These are phyloP conservation scores for Thraustochytrium striatum DNA, from an alignment of 352 stramenopile genomes.

Conservation along the genomic window DNA sequence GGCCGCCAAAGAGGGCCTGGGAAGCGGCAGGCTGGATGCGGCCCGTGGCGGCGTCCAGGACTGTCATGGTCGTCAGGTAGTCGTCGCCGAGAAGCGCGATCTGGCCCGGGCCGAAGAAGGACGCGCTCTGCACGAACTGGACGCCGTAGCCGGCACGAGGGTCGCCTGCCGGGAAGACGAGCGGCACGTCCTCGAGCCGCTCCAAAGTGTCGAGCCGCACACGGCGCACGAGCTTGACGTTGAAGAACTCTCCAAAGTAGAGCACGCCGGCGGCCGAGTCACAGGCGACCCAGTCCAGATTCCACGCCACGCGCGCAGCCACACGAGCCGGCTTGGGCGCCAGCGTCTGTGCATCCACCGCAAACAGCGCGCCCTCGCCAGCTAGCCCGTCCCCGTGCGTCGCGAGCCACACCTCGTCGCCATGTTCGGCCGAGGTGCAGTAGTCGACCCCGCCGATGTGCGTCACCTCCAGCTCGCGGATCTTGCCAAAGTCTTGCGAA, in stretches of 20 bases:
- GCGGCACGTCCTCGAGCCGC: background rate
- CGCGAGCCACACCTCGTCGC: slow-evolving; percentile 10
- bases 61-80: background rate
- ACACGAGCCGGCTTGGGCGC: background rate
- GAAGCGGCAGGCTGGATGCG: no score
- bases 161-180: slow-evolving; percentile 3
- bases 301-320: background rate
- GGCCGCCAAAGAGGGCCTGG: background rate
- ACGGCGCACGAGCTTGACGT: background rate
- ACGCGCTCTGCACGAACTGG: slow-evolving; percentile 13
- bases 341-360: background rate
- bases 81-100: background rate
- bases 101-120: background rate
- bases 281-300: slow-evolving; percentile 10
- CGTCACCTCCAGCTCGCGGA: background rate
- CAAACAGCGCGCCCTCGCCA: slow-evolving; percentile 4
- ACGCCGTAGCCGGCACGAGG: background rate
- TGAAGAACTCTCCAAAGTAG: slow-evolving; percentile 8
- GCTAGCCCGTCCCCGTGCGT: slow-evolving; percentile 6
- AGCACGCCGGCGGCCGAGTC: background rate
- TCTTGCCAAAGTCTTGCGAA: slow-evolving; percentile 7
- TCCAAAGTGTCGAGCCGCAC: background rate
- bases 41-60: background rate
- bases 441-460: slow-evolving; percentile 30
- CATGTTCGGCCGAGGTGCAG: background rate